phyloP scores from a whole-genome alignment of 768 basidiomycete species.

The Pleurotus tuber-regium region DNA sequence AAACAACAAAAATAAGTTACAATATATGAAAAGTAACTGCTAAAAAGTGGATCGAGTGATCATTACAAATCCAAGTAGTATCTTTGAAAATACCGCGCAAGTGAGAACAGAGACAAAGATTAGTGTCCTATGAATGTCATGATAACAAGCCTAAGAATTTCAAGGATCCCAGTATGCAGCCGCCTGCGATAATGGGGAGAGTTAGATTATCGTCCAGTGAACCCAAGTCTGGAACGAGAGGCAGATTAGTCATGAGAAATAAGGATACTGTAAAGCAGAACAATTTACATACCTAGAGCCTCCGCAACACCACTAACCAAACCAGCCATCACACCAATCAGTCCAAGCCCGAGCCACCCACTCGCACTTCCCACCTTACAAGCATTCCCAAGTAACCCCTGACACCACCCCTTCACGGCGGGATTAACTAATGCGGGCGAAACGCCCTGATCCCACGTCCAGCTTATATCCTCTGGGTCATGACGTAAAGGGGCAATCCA shows the following conservation, averaged over 20 bases:
- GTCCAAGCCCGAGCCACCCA: constrained; percentile 50
- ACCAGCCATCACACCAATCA: constrained; percentile 64
- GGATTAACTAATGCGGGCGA: constrained; percentile 20
- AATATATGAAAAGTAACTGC: too few relatives aligned
- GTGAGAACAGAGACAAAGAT: too few relatives aligned
- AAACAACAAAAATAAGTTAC: too few relatives aligned
- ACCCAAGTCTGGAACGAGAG: constrained; percentile 61
- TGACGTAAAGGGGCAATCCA: constrained; percentile 48
- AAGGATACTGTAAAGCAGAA: not conserved
- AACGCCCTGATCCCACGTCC: constrained; percentile 58
- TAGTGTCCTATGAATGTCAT: too few relatives aligned
- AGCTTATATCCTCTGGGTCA: constrained; percentile 37
- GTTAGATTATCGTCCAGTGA: constrained; percentile 88
- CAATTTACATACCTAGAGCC: constrained; percentile 61
- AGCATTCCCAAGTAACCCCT: constrained; percentile 10
- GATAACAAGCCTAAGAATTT: constrained; percentile 34
- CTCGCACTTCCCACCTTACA: constrained; percentile 21
- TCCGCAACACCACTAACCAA: constrained; percentile 84
- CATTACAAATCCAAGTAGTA: too few relatives aligned
- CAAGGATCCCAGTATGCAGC: constrained; percentile 44
- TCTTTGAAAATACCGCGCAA: too few relatives aligned
- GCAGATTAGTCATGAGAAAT: constrained; percentile 10
- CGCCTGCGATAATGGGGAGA: constrained; percentile 84
- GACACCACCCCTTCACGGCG: constrained; percentile 2
- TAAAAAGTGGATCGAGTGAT: too few relatives aligned